Conservation (phyloP, 192 early-diverging fungal species). For the Backusella tarrabulga region DNA sequence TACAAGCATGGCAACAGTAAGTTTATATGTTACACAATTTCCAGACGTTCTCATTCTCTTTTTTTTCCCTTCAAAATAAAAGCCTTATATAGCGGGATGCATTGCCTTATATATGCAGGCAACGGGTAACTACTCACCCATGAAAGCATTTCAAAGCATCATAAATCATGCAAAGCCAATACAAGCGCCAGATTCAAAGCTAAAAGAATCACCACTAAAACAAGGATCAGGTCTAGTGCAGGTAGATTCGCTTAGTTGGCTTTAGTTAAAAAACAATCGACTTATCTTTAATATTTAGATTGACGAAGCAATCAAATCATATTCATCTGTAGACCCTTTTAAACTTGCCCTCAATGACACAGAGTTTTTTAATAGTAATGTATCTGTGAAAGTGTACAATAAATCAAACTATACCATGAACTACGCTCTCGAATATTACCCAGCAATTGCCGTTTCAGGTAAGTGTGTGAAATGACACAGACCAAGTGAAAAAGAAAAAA, state of each 20-base stretch:
- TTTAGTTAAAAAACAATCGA: not conserved
- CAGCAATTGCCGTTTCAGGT: constrained; percentile 29
- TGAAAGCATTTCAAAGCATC: constrained; percentile 22
- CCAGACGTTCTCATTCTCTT: not conserved
- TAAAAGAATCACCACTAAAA: constrained; percentile 1
- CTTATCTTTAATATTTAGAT: constrained; percentile 40
- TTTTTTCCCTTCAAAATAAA: not conserved
- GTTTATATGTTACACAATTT: not conserved
- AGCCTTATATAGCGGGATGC: constrained; percentile 48
- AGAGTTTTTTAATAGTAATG: constrained; percentile 23
- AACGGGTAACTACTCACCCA: constrained; percentile 1
- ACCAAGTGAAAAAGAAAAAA: constrained; percentile 25
- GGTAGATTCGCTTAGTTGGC: not conserved
- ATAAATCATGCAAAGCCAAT: constrained; percentile 26
- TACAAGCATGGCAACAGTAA: constrained; percentile 56
- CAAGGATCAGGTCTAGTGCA: constrained; percentile 55
- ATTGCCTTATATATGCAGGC: constrained; percentile 46
- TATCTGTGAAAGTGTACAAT: constrained; percentile 40
- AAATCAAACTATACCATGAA: constrained; percentile 26
- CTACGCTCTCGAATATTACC: constrained; percentile 29
- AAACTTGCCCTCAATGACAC: constrained; percentile 46
- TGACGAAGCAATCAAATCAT: constrained; percentile 32
- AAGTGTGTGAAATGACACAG: constrained; percentile 38
- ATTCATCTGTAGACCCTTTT: constrained; percentile 35
- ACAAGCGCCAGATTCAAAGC: not conserved